Percentiles rank a stretch among this genome's conserved stretches.
Conservation (phyloP, 148 eudicot genomes). For the Agrostemma githago region DNA sequence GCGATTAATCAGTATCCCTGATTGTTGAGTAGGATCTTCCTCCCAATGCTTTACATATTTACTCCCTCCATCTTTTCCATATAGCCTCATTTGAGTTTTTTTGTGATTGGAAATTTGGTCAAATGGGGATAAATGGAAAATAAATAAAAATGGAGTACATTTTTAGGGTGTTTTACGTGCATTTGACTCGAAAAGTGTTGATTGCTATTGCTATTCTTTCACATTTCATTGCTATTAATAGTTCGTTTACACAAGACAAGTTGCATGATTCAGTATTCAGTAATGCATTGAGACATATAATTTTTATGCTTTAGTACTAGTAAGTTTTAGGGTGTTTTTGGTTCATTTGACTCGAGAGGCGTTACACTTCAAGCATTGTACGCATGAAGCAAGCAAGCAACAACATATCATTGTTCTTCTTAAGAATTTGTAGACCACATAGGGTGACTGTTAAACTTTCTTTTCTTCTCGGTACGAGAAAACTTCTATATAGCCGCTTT, state of each 20-base stretch:
- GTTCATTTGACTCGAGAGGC: background rate
- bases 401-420: background rate
- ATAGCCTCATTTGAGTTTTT: too few species aligned
- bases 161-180: too few species aligned
- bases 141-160: too few species aligned
- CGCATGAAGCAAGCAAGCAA: background rate
- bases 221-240: too few species aligned
- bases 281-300: background rate
- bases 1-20: background rate
- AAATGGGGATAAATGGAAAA: too few species aligned
- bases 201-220: too few species aligned
- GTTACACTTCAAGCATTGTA: background rate
- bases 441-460: background rate
- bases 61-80: too few species aligned
- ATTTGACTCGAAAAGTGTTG: too few species aligned
- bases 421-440: background rate
- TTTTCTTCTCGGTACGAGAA: background rate
- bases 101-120: too few species aligned
- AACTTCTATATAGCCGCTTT: background rate
- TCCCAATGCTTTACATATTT: background rate
- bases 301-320: background rate
- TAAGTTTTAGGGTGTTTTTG: background rate
- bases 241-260: background rate
- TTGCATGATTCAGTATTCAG: background rate
- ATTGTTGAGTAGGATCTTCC: background rate